Conservation (phyloP, 2,329 filamentous ascomycete species). For the Lachnellula occidentalis region DNA sequence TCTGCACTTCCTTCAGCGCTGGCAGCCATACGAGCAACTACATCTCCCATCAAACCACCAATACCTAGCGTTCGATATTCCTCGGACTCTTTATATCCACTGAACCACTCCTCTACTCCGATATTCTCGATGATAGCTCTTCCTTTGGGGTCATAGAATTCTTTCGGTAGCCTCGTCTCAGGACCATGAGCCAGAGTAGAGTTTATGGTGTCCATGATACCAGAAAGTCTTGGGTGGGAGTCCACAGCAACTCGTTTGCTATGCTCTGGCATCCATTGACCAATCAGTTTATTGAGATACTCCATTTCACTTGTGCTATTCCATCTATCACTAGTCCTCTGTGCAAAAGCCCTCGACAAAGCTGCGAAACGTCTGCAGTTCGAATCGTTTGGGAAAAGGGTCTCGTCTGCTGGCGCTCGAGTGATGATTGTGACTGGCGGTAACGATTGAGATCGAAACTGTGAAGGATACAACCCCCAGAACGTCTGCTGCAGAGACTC, state of each 20-base stretch:
- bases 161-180: conserved; percentile 69
- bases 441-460: conserved; percentile 45
- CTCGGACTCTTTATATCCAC: conserved; percentile 73
- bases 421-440: conserved; percentile 60
- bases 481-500: conserved; percentile 74
- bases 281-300: conserved; percentile 70
- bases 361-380: conserved; percentile 68
- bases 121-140: conserved; percentile 66
- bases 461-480: conserved; percentile 65
- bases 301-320: conserved; percentile 75
- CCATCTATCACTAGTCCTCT: conserved; percentile 67
- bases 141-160: conserved; percentile 79
- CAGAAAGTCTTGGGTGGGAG: conserved; percentile 74
- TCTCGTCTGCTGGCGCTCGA: conserved; percentile 64
- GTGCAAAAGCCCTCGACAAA: conserved; percentile 64
- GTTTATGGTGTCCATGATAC: conserved; percentile 93
- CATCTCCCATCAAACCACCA: conserved; percentile 75
- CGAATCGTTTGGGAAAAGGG: conserved; percentile 71
- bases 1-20: conserved; percentile 52
- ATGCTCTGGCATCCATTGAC: conserved; percentile 78
- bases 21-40: conserved; percentile 69
- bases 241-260: conserved; percentile 71
- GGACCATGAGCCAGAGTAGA: conserved; percentile 80
- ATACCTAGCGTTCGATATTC: conserved; percentile 92
- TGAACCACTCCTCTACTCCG: conserved; percentile 87